Conservation (phyloP, 2,329 filamentous ascomycete species). For the Diplodia seriata region DNA sequence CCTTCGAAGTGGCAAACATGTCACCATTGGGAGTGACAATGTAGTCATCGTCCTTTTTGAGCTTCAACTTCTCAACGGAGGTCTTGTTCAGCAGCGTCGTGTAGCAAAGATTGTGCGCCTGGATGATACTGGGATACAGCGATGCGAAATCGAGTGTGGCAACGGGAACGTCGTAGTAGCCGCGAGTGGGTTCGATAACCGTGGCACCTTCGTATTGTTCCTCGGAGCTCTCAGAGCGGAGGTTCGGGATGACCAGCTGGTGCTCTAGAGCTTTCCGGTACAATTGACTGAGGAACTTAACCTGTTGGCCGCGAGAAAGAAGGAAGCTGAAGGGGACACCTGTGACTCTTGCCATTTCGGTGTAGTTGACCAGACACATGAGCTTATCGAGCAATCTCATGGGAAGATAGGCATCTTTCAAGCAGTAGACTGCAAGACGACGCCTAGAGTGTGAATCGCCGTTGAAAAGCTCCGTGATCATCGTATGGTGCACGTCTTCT, state of each 20-base stretch:
- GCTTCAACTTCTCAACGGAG: constrained; percentile 74
- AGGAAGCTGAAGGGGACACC: constrained; percentile 97
- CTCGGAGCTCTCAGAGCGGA: constrained; percentile 71
- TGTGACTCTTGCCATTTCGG: constrained; percentile 99
- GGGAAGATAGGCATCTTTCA: constrained; percentile 96
- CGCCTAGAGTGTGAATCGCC: constrained; percentile 91
- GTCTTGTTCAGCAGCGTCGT: constrained; percentile 86
- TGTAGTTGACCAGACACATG: constrained; percentile 98
- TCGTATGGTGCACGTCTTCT: constrained; percentile 97
- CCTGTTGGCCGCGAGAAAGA: constrained; percentile 89
- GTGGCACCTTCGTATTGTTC: constrained; percentile 98
- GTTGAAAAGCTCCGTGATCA: constrained; percentile 98
- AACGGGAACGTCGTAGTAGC: constrained; percentile 93
- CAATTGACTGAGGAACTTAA: constrained; percentile 96
- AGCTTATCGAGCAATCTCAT: constrained; percentile 96
- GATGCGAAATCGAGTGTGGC: constrained; percentile 99
- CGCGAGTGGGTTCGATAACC: constrained; percentile 92
- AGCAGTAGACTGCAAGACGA: constrained; percentile 90
- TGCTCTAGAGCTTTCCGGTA: constrained; percentile 95
- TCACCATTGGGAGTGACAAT: constrained; percentile 95
- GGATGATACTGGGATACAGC: constrained; percentile 97
- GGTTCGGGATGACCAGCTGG: constrained; percentile 90
- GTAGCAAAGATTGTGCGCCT: constrained; percentile 98
- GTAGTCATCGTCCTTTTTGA: constrained; percentile 92
- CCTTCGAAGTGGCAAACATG: constrained; percentile 85